A percentile compares a stretch with the other conserved stretches of the same genome.
These are phyloP conservation scores for Phoma herbarum DNA, from an alignment of 2,329 filamentous ascomycete genomes.

Conservation along the genomic window DNA sequence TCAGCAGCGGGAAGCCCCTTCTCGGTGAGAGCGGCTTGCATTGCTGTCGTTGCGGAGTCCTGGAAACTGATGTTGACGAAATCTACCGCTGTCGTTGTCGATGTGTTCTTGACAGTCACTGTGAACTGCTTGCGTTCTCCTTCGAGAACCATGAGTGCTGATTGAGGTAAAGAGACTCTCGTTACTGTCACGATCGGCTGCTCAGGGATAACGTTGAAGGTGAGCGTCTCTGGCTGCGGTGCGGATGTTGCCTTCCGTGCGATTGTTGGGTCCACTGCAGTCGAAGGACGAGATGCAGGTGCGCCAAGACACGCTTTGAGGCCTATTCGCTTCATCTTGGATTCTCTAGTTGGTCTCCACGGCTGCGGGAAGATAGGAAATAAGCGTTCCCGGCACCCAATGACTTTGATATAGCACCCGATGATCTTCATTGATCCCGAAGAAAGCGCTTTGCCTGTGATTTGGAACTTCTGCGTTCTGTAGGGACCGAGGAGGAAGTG, in stretches of 20 bases:
- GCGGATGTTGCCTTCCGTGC: slow-evolving; percentile 33
- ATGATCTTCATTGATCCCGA: slow-evolving; percentile 76
- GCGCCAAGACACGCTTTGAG: slow-evolving; percentile 58
- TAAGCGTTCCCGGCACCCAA: slow-evolving; percentile 79
- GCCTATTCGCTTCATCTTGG: slow-evolving; percentile 81
- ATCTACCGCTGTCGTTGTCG: slow-evolving; percentile 74
- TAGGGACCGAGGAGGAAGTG: slow-evolving; percentile 79
- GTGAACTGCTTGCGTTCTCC: slow-evolving; percentile 82
- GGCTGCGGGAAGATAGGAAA: slow-evolving; percentile 84
- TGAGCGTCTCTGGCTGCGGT: slow-evolving; percentile 57
- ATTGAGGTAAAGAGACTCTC: slow-evolving; percentile 80
- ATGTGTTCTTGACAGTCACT: slow-evolving; percentile 82
- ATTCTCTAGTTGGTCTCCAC: slow-evolving; percentile 74
- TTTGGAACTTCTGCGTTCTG: slow-evolving; percentile 78
- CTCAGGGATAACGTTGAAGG: slow-evolving; percentile 77
- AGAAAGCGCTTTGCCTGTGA: slow-evolving; percentile 72
- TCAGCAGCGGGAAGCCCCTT: slow-evolving; percentile 81
- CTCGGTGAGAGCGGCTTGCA: slow-evolving; percentile 77
- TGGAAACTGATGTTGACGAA: slow-evolving; percentile 88
- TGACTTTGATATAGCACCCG: slow-evolving; percentile 81
- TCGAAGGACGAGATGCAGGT: slow-evolving; percentile 57
- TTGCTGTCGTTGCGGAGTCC: slow-evolving; percentile 81
- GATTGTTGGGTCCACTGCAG: slow-evolving; percentile 38
- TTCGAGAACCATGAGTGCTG: slow-evolving; percentile 90
- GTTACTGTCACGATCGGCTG: slow-evolving; percentile 82